A percentile compares a stretch with the other conserved stretches of the same genome.
phyloP scores from a whole-genome alignment of 345 rosid species.

The Carallia brachiata region DNA sequence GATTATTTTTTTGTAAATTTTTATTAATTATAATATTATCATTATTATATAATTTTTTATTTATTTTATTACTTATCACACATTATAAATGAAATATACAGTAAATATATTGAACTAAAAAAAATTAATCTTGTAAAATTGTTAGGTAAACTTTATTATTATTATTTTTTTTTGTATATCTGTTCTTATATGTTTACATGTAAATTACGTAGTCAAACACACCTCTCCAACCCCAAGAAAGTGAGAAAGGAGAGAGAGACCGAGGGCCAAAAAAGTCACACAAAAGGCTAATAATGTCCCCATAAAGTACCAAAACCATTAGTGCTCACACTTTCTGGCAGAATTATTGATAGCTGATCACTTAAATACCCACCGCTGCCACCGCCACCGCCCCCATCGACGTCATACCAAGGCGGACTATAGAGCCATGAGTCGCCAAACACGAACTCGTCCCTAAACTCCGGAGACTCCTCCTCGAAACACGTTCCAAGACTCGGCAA shows the following conservation, averaged over 20 bases:
- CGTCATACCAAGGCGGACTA: conserved; percentile 43
- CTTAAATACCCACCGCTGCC: conserved; percentile 31
- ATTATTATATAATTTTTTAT: too few relatives aligned
- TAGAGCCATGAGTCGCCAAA: conserved; percentile 54
- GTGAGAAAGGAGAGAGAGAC: background rate
- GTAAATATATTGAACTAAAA: too few relatives aligned
- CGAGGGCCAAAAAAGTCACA: background rate
- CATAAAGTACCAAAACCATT: conserved; percentile 44
- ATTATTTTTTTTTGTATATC: too few relatives aligned
- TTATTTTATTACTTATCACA: too few relatives aligned
- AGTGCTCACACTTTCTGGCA: conserved; percentile 27
- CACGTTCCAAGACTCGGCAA: conserved; percentile 65
- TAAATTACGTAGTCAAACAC: too few relatives aligned
- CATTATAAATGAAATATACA: too few relatives aligned
- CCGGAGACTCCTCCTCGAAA: conserved; percentile 38
- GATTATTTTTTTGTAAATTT: too few relatives aligned
- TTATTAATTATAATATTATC: too few relatives aligned
- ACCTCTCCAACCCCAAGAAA: background rate
- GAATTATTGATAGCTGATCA: conserved; percentile 32
- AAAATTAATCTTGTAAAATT: too few relatives aligned
- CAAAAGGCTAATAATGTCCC: conserved; percentile 32
- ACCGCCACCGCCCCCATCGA: conserved; percentile 25
- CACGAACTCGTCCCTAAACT: conserved; percentile 53
- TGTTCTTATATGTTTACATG: too few relatives aligned
- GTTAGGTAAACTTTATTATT: too few relatives aligned